Percentiles rank a stretch among this genome's conserved stretches.
phyloP scores from a whole-genome alignment of 257 asterid species.

The Solanum bulbocastanum region DNA sequence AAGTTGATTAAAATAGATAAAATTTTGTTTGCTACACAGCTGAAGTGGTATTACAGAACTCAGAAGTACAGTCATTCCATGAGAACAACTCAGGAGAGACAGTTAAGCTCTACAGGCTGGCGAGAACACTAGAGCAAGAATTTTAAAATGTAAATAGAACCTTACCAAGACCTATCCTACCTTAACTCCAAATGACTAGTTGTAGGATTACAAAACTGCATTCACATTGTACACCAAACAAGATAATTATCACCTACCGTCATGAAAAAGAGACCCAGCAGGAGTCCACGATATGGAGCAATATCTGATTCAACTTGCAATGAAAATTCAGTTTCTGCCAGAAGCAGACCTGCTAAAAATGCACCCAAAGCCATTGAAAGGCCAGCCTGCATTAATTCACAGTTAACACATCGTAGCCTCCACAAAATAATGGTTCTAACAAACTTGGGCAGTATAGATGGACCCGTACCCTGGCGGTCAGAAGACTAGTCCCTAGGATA shows the following conservation, averaged over 20 bases:
- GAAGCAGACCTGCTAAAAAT: conserved; percentile 99
- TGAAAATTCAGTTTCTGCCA: conserved; percentile 97
- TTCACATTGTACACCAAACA: neutral
- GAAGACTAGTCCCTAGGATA: conserved; percentile 92
- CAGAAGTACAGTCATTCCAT: neutral
- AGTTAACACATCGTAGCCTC: neutral
- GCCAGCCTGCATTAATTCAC: conserved; percentile 68
- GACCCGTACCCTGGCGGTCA: conserved; percentile 85
- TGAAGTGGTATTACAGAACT: neutral
- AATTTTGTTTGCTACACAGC: neutral
- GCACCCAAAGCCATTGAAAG: conserved; percentile 99
- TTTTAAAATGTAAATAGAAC: neutral
- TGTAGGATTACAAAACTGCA: neutral
- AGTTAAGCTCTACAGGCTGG: neutral
- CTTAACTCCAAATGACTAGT: neutral
- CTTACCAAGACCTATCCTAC: neutral
- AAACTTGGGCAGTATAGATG: neutral
- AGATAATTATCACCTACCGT: conserved; percentile 45
- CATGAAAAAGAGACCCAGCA: conserved; percentile 99
- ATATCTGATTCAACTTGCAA: conserved; percentile 99
- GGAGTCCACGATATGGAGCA: conserved; percentile 99
- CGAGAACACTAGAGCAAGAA: neutral
- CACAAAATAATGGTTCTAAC: neutral
- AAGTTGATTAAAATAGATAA: neutral
- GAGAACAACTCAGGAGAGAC: neutral